These are phyloP conservation scores for Terfezia claveryi DNA, from an alignment of 495 filamentous ascomycete genomes.

Conservation along the genomic window DNA sequence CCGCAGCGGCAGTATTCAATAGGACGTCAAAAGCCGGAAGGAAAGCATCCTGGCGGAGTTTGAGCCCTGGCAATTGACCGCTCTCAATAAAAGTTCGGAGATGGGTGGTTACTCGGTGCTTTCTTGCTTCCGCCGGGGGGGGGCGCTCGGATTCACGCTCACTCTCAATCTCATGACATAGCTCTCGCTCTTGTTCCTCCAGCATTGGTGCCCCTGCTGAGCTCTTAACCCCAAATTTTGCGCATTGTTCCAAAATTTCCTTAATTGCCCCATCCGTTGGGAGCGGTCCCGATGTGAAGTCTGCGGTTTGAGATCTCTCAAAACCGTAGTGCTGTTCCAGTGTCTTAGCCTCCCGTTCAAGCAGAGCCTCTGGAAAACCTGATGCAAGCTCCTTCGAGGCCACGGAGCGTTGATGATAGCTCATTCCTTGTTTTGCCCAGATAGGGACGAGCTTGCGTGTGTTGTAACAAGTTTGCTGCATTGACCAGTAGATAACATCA, in stretches of 20 bases:
- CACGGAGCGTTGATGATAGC: slow-evolving; percentile 20
- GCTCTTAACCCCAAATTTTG: background rate
- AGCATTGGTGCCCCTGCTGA: background rate
- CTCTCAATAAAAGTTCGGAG: slow-evolving; percentile 23
- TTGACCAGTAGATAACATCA: slow-evolving; percentile 37
- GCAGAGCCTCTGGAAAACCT: background rate
- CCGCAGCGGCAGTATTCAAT: slow-evolving; percentile 21
- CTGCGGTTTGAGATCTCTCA: too few species aligned
- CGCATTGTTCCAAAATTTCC: background rate
- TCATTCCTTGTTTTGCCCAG: slow-evolving; percentile 37
- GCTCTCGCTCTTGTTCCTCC: slow-evolving; percentile 37
- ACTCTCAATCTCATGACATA: slow-evolving; percentile 38
- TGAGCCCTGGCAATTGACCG: slow-evolving; percentile 7
- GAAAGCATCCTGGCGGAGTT: slow-evolving; percentile 19
- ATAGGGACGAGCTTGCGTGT: slow-evolving; percentile 29
- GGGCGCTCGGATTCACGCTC: slow-evolving; percentile 35
- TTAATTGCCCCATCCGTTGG: too few species aligned
- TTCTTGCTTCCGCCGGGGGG: slow-evolving; percentile 15
- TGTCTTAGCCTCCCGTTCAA: slow-evolving; percentile 2
- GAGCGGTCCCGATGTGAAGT: too few species aligned
- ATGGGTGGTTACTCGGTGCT: slow-evolving; percentile 27
- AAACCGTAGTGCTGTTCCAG: background rate
- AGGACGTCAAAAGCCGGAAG: slow-evolving; percentile 29
- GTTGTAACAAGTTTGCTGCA: slow-evolving; percentile 33
- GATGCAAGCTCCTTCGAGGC: background rate